Evolutionary conservation across 2,329 filamentous ascomycete species (phyloP).

Genomic region (Aureobasidium sp.): DNA sequence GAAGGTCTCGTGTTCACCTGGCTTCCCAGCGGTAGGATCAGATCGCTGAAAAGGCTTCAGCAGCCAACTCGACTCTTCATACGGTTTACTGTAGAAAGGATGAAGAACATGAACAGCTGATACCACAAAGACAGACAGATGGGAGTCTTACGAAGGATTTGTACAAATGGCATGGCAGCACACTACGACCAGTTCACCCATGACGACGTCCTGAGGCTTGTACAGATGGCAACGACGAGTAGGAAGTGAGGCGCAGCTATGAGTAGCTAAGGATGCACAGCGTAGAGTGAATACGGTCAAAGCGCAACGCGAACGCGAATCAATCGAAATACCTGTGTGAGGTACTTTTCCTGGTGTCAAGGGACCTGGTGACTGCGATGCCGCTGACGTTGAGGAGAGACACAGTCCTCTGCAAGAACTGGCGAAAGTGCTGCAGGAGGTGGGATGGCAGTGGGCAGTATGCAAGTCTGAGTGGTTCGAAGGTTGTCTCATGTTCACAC

Average conservation of each 20-base stretch:
- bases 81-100: conserved; percentile 19
- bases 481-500: conserved; percentile 1
- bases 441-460: not conserved
- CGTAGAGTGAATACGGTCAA: not conserved
- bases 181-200: conserved; percentile 58
- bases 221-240: not conserved
- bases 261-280: not conserved
- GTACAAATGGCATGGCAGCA: conserved; percentile 72
- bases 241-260: conserved; percentile 7
- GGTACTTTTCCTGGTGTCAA: not conserved
- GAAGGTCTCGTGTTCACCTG: conserved; percentile 70
- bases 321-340: not conserved
- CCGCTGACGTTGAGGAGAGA: not conserved
- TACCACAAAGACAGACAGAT: not conserved
- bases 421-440: not conserved
- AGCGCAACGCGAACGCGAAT: not conserved
- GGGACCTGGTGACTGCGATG: not conserved
- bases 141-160: not conserved
- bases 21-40: conserved; percentile 31
- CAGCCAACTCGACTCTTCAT: conserved; percentile 45
- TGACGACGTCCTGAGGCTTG: not conserved
- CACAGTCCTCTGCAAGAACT: not conserved
- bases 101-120: not conserved
- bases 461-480: not conserved
- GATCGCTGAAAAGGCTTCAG: conserved; percentile 64